Conservation (phyloP, 2,329 filamentous ascomycete genomes). For the Colletotrichum neosansevieriae region DNA sequence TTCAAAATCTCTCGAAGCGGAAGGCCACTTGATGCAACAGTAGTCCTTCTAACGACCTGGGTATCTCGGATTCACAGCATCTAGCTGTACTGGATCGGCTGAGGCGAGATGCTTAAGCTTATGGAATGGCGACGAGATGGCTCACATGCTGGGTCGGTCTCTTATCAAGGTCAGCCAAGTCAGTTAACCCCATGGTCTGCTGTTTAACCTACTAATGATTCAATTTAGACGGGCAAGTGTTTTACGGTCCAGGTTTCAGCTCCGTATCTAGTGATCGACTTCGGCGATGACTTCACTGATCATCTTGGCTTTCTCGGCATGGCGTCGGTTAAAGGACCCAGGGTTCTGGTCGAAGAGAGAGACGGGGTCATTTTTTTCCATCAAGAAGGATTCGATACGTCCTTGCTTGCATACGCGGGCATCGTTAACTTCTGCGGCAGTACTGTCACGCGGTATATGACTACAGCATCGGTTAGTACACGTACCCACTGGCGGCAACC, state of each 20-base stretch:
- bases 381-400: not conserved
- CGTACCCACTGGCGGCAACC: not conserved
- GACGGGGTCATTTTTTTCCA: not conserved
- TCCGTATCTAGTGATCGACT: not conserved
- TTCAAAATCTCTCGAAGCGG: too few species aligned
- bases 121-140: too few species aligned
- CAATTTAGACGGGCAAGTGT: not conserved
- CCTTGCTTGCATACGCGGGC: not conserved
- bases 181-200: too few species aligned
- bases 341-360: not conserved
- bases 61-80: too few species aligned
- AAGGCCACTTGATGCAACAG: too few species aligned
- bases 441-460: not conserved
- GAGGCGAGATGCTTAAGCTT: too few species aligned
- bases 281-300: not conserved
- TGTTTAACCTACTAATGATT: not conserved
- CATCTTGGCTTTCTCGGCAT: not conserved
- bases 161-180: too few species aligned
- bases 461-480: not conserved
- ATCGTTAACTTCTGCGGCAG: not conserved
- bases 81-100: too few species aligned
- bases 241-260: too few species aligned
- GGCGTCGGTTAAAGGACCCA: not conserved
- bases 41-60: too few species aligned
- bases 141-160: too few species aligned